Conservation (phyloP, 2,329 filamentous ascomycete species). For the Aureobasidium sp. region DNA sequence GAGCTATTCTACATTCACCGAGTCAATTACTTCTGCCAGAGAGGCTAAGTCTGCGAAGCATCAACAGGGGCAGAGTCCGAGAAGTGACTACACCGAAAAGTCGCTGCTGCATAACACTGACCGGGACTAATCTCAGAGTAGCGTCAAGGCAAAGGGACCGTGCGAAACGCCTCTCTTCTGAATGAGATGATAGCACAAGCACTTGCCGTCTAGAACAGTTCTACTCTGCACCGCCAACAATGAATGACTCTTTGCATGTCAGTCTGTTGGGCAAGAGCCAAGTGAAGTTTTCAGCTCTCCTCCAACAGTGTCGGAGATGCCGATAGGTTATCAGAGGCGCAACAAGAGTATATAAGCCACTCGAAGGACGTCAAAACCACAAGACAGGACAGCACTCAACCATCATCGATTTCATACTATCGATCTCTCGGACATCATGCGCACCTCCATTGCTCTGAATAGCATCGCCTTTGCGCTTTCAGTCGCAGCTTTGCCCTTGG, state of each 20-base stretch:
- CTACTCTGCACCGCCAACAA: not conserved
- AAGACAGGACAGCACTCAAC: not conserved
- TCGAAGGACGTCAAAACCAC: not conserved
- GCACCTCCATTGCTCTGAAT: not conserved
- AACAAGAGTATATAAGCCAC: not conserved
- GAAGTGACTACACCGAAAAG: not conserved
- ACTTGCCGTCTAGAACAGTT: not conserved
- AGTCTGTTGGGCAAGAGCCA: not conserved
- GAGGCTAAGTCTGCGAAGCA: too few relatives aligned
- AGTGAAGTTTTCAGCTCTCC: not conserved
- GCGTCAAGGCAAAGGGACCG: not conserved
- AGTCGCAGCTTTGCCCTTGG: not conserved
- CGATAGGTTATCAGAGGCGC: not conserved
- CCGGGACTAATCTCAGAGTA: not conserved
- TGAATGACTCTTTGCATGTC: not conserved
- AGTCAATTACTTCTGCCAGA: not conserved
- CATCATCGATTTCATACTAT: not conserved
- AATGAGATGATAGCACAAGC: not conserved
- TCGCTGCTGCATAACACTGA: not conserved
- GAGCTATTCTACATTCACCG: not conserved
- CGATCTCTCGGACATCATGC: not conserved
- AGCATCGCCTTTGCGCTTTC: not conserved
- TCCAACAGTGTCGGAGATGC: not conserved
- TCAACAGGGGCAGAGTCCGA: not conserved
- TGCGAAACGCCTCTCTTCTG: not conserved